Conservation (phyloP, 441 rosid species). For the Brassica hybrid region DNA sequence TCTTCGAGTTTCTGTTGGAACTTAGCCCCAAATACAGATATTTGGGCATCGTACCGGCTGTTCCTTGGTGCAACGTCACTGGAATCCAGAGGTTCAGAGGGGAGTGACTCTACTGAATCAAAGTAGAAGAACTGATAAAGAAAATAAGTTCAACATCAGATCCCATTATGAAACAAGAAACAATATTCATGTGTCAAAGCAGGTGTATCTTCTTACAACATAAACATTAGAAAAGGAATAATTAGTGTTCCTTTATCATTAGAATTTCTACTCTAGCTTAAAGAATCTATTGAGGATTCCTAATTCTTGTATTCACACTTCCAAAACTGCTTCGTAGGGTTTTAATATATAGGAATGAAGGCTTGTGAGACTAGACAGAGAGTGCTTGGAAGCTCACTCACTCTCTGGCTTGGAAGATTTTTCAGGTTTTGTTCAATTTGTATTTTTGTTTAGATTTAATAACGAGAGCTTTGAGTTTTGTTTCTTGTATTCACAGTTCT, state of each 20-base stretch:
- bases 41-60: slow-evolving; percentile 88
- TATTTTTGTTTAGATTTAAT: not conserved
- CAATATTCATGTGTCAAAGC: not conserved
- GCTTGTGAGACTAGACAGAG: not conserved
- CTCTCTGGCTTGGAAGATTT: not conserved
- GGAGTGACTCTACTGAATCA: slow-evolving; percentile 89
- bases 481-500: not conserved
- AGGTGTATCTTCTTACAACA: not conserved
- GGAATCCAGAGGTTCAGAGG: slow-evolving; percentile 66
- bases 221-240: not conserved
- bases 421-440: not conserved
- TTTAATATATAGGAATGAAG: not conserved
- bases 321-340: not conserved
- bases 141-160: slow-evolving; percentile 22
- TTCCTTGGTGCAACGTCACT: slow-evolving; percentile 68
- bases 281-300: not conserved
- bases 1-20: slow-evolving; percentile 88
- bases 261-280: too few species aligned
- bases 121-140: slow-evolving; percentile 83
- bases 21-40: slow-evolving; percentile 84
- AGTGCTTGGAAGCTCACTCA: not conserved
- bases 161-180: not conserved
- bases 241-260: too few species aligned
- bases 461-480: not conserved
- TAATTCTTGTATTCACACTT: not conserved